Evolutionary conservation across 768 basidiomycete species (phyloP), one percentile per base, ranked within the genome.

Genomic region (Dioszegia hungarica): DNA sequence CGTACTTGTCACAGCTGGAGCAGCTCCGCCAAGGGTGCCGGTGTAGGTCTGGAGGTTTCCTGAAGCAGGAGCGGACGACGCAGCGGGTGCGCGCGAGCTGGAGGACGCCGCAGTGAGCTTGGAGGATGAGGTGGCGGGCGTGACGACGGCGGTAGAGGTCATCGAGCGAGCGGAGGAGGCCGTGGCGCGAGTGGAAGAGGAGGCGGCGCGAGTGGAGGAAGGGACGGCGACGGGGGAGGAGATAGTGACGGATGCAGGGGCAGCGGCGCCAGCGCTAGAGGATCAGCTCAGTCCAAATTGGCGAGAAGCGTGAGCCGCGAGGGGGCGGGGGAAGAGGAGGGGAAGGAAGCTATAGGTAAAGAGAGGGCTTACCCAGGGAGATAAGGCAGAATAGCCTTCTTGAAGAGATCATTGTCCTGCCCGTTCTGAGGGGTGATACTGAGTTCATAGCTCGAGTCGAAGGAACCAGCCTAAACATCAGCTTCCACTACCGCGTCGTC

Each of bases 391-490:
- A 69, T 50, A 39, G 71, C 71, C 36, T 57, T 56, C 24, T 54
- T 51, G 61, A 70, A 64, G 15, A 73, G 61, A 22, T 54, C 50
- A 29, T 61, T 70, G 49, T 81, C 80, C 25, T 71, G 75, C 5
- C 74, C 66, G 20, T 78, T 58, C 70, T 78, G 78, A 20, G 83
- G 83, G 10, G 80, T 80, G 44, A 82, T 71, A 24, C 79, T 78
- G 44, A 83, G 77, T n/a, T 76, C 75, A 67, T 84, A 84, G 46
- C 75, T 78, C 1, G 80, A 78, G 56, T 79, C 79, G 69, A 83
- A 84, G 2, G 79, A 75, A 40, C 82, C 82, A n/a, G 83, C 60
- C 58, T 60, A 22, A 20, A 40, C 20, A 4, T 29, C 17, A 3
- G 28, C 25, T 27, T 19, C 22, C 15, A 4, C 12, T 0, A 27